These are phyloP conservation scores for Leccinellum luteum DNA, from an alignment of 768 basidiomycete species.

Conservation along the genomic window DNA sequence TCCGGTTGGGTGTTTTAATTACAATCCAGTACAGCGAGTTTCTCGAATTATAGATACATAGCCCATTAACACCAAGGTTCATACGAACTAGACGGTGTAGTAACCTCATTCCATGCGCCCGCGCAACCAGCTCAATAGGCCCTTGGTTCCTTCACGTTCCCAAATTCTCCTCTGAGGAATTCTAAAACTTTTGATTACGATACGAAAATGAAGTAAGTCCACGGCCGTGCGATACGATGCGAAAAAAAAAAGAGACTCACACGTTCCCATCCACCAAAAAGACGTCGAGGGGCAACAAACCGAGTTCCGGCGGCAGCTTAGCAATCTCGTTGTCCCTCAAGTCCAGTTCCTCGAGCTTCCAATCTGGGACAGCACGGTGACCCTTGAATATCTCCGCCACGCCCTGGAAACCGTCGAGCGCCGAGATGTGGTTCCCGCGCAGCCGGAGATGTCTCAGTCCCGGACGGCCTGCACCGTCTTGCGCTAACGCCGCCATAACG, in stretches of 20 bases:
- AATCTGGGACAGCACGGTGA: constrained; percentile 57
- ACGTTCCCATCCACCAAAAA: constrained; percentile 82
- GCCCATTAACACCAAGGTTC: background rate
- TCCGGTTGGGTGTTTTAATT: background rate
- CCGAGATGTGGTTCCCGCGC: constrained; percentile 63
- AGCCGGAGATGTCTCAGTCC: constrained; percentile 67
- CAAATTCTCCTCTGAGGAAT: constrained; percentile 78
- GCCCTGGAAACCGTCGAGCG: constrained; percentile 59
- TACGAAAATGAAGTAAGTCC: background rate
- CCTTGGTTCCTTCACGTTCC: constrained; percentile 86
- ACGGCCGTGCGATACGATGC: background rate
- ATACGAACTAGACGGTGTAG: background rate
- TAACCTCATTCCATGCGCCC: constrained; percentile 59
- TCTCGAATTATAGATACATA: background rate
- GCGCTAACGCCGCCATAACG: constrained; percentile 46
- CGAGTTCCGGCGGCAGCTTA: constrained; percentile 65
- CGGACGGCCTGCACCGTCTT: constrained; percentile 32
- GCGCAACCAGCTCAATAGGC: constrained; percentile 73
- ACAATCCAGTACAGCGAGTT: no score
- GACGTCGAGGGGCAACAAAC: constrained; percentile 73
- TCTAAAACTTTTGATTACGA: constrained; percentile 55
- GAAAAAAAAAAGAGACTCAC: constrained; percentile 44
- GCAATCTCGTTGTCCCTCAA: constrained; percentile 78
- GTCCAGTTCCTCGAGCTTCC: constrained; percentile 83
- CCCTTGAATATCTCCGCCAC: constrained; percentile 66